These are phyloP conservation scores for Herpetospermum pedunculosum DNA, from an alignment of 306 rosid genomes.

Conservation along the genomic window DNA sequence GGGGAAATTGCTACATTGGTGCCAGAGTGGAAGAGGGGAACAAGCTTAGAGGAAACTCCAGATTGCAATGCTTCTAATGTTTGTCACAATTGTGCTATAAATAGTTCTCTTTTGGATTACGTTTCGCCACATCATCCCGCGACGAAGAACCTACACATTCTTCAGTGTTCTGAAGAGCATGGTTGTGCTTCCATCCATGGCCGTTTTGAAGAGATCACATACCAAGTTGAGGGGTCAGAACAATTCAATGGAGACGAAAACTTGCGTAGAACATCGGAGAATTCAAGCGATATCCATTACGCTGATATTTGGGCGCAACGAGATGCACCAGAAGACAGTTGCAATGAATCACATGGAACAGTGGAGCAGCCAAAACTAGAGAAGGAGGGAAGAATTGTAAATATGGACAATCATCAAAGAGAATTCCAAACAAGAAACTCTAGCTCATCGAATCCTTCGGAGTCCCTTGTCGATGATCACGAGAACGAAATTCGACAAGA, in stretches of 20 bases:
- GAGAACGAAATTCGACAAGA: conserved; percentile 93
- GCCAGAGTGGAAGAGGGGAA: conserved; percentile 59
- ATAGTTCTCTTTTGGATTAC: conserved; percentile 35
- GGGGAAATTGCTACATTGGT: conserved; percentile 55
- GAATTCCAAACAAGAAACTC: conserved; percentile 22
- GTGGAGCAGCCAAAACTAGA: conserved; percentile 13
- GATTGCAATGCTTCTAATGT: conserved; percentile 25
- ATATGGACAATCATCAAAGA: conserved; percentile 22
- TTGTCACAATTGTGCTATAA: conserved; percentile 47
- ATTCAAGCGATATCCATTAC: conserved; percentile 33
- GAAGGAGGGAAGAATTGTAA: conserved; percentile 33
- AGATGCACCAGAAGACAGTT: conserved; percentile 25
- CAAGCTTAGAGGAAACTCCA: conserved; percentile 30
- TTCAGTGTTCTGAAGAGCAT: conserved; percentile 51
- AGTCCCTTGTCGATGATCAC: conserved; percentile 26
- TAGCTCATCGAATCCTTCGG: conserved; percentile 13
- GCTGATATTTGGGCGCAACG: conserved; percentile 79
- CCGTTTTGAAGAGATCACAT: conserved; percentile 87
- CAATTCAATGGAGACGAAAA: conserved; percentile 25
- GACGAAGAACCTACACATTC: conserved; percentile 55
- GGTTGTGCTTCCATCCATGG: conserved; percentile 74
- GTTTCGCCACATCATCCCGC: conserved; percentile 37
- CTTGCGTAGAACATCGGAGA: conserved; percentile 29
- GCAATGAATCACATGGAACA: not conserved
- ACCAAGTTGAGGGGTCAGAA: conserved; percentile 67